Percentiles rank a stretch among this genome's conserved stretches.
Conservation (phyloP, 352 stramenopile species). For the Phytophthora constricta region DNA sequence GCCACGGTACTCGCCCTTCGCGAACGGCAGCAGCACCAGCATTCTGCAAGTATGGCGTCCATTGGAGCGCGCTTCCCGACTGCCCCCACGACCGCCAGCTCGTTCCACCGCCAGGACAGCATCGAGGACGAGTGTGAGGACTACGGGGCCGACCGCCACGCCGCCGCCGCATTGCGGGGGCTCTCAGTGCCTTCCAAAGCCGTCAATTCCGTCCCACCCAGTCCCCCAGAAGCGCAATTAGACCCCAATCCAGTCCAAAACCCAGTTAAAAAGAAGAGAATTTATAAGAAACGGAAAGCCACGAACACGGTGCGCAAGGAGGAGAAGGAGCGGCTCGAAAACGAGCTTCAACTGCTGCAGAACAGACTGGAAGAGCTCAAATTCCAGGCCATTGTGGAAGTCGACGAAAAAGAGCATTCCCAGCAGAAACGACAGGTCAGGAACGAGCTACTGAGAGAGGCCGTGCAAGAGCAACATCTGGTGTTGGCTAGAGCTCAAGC, state of each 20-base stretch:
- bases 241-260: not conserved
- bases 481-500: slow-evolving; percentile 38
- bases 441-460: slow-evolving; percentile 31
- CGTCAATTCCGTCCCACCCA: slow-evolving; percentile 1
- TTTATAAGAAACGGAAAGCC: slow-evolving; percentile 53
- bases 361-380: slow-evolving; percentile 46
- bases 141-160: slow-evolving; percentile 32
- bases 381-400: slow-evolving; percentile 33
- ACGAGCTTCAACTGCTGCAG: slow-evolving; percentile 40
- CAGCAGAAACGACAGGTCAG: slow-evolving; percentile 18
- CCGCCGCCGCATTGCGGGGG: slow-evolving; percentile 27
- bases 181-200: slow-evolving; percentile 26
- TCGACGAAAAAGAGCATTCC: slow-evolving; percentile 15
- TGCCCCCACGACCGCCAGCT: slow-evolving; percentile 2
- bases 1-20: not conserved
- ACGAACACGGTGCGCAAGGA: slow-evolving; percentile 56
- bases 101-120: slow-evolving; percentile 27
- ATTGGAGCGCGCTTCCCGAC: slow-evolving; percentile 26
- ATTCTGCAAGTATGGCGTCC: slow-evolving; percentile 22
- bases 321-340: slow-evolving; percentile 40
- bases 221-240: not conserved
- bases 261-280: slow-evolving; percentile 31
- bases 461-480: slow-evolving; percentile 45
- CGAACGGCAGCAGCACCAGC: too few relatives aligned
- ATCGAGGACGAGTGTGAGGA: slow-evolving; percentile 21